phyloP scores from a whole-genome alignment of 768 basidiomycete genomes.

The Panellus pusillus region DNA sequence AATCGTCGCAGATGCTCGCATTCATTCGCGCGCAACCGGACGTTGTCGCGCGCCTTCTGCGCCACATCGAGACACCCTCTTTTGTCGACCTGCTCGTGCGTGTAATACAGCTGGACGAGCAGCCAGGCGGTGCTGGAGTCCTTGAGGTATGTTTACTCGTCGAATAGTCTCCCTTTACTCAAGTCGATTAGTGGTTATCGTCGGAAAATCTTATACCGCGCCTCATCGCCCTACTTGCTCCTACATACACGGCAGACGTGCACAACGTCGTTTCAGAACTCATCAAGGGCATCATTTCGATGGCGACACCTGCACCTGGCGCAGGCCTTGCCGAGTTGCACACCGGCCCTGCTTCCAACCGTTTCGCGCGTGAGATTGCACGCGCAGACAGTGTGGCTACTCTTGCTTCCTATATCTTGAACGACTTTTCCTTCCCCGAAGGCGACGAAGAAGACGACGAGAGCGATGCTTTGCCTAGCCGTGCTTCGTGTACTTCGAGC shows the following conservation, averaged over 20 bases:
- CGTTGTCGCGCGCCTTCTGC: conserved; percentile 78
- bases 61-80: conserved; percentile 85
- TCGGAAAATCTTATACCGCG: conserved; percentile 79
- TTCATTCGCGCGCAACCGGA: conserved; percentile 86
- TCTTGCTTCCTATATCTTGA: conserved; percentile 75
- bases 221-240: conserved; percentile 81
- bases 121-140: conserved; percentile 76
- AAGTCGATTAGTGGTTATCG: conserved; percentile 73
- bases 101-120: conserved; percentile 87
- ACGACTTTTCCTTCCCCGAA: conserved; percentile 46
- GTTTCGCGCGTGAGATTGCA: conserved; percentile 87
- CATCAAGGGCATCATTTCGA: conserved; percentile 91
- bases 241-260: conserved; percentile 67
- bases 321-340: conserved; percentile 70
- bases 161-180: conserved; percentile 16
- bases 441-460: conserved; percentile 24
- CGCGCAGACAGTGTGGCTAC: conserved; percentile 66
- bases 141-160: conserved; percentile 70
- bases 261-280: conserved; percentile 89
- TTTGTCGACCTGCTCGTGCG: conserved; percentile 90
- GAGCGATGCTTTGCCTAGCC: conserved; percentile 33
- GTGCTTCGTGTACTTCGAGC: conserved; percentile 68
- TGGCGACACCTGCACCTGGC: conserved; percentile 86
- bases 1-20: conserved; percentile 72
- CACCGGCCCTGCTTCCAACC: conserved; percentile 77